phyloP scores from a whole-genome alignment of 495 filamentous ascomycete species.

The Tricharina praecox region DNA sequence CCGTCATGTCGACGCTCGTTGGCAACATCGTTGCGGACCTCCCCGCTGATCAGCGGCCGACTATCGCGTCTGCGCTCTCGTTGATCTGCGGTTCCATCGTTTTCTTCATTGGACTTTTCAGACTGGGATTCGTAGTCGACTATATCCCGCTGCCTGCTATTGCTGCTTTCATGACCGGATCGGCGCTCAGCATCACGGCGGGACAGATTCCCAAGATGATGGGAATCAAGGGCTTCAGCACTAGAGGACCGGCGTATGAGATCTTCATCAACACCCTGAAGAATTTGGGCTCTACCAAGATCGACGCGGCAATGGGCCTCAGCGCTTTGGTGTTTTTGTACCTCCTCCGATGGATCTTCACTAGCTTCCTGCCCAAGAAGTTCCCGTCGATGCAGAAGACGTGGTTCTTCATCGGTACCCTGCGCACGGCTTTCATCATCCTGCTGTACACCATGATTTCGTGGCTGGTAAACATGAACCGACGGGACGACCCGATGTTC shows the following conservation, averaged over 20 bases:
- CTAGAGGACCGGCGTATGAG: conserved; percentile 60
- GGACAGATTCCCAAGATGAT: conserved; percentile 80
- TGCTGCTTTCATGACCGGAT: conserved; percentile 95
- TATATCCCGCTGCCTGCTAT: conserved; percentile 86
- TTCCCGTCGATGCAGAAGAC: conserved; percentile 52
- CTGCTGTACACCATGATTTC: conserved; percentile 86
- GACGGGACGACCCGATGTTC: conserved; percentile 39
- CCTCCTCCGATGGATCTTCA: conserved; percentile 52
- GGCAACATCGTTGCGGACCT: conserved; percentile 59
- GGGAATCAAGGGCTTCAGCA: conserved; percentile 58
- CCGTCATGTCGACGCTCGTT: conserved; percentile 81
- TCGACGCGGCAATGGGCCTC: conserved; percentile 83
- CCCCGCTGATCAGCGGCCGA: conserved; percentile 30
- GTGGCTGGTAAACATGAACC: conserved; percentile 54
- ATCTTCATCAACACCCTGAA: conserved; percentile 81
- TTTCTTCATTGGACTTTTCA: conserved; percentile 56
- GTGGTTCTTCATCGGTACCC: conserved; percentile 77
- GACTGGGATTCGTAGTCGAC: conserved; percentile 84
- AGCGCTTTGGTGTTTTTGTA: conserved; percentile 74
- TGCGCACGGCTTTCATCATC: conserved; percentile 84
- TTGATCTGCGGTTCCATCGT: conserved; percentile 73
- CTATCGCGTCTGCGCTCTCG: conserved; percentile 61
- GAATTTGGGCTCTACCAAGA: conserved; percentile 43
- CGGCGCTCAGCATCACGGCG: conserved; percentile 72
- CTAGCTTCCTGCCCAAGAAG: conserved; percentile 43